Evolutionary conservation across 1,284 basidiomycete genomes (phyloP).

Genomic region (Rhodotorula glutinis): DNA sequence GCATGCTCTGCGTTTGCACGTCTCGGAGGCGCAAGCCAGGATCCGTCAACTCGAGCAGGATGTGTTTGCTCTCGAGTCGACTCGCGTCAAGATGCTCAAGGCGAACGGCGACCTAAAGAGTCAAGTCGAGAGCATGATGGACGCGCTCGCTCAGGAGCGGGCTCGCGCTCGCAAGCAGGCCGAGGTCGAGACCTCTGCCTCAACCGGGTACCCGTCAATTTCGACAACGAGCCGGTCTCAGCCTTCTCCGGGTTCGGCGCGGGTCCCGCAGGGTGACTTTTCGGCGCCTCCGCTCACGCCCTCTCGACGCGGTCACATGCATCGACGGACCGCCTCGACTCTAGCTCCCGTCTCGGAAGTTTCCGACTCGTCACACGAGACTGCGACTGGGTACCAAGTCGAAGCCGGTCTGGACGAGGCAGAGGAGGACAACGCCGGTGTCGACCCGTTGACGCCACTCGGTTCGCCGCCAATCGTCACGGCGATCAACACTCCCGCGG

Average conservation of each 20-base stretch:
- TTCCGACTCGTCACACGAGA: constrained; percentile 10
- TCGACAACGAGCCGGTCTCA: too few species aligned
- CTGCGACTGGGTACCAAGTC: background rate
- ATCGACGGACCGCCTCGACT: constrained; percentile 25
- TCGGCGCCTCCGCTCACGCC: constrained; percentile 5
- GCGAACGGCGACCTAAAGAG: constrained; percentile 38
- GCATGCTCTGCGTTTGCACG: constrained; percentile 33
- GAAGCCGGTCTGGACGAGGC: background rate
- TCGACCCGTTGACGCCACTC: constrained; percentile 10
- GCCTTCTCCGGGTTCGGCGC: too few species aligned
- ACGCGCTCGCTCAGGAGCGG: constrained; percentile 30
- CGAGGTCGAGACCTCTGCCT: background rate
- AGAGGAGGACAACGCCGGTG: background rate
- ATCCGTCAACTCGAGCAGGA: constrained; percentile 39
- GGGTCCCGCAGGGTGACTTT: too few species aligned
- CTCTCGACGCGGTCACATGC: constrained; percentile 18
- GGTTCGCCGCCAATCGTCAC: constrained; percentile 16
- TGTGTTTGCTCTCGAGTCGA: constrained; percentile 30
- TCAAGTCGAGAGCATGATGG: constrained; percentile 34
- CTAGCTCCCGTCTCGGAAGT: constrained; percentile 30
- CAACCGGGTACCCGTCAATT: too few species aligned
- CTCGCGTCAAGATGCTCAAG: constrained; percentile 32
- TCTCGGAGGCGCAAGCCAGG: constrained; percentile 32
- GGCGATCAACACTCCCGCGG: background rate
- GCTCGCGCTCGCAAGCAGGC: background rate